Conservation (phyloP, 73 alveolate genomes). For the Diophrys sp. region DNA sequence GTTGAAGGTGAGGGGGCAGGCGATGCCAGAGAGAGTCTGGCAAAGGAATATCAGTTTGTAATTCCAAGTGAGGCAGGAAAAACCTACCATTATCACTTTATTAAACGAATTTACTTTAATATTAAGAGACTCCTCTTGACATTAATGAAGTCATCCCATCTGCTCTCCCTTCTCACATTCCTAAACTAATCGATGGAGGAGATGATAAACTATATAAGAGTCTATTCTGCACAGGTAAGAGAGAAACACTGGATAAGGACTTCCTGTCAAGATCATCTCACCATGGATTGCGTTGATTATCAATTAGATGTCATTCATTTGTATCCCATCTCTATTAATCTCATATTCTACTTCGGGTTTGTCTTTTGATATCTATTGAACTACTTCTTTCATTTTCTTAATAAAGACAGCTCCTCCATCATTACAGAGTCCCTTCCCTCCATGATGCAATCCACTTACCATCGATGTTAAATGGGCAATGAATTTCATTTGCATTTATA, state of each 20-base stretch:
- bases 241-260: slow-evolving; percentile 41
- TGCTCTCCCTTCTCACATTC: not conserved
- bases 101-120: too few relatives aligned
- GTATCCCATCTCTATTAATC: too few relatives aligned
- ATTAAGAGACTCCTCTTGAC: not conserved
- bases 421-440: too few relatives aligned
- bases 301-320: not conserved
- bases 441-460: too few relatives aligned
- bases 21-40: too few relatives aligned
- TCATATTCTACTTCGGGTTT: too few relatives aligned
- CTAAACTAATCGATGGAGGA: slow-evolving; percentile 9
- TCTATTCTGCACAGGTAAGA: slow-evolving; percentile 12
- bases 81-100: not conserved
- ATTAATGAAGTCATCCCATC: not conserved
- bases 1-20: too few relatives aligned
- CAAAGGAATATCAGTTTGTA: not conserved
- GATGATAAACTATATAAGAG: slow-evolving; percentile 34
- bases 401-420: too few relatives aligned
- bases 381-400: too few relatives aligned
- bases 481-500: too few relatives aligned
- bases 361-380: too few relatives aligned
- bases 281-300: not conserved
- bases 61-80: slow-evolving; percentile 11
- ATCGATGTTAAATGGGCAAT: too few relatives aligned
- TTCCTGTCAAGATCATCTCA: slow-evolving; percentile 33